Conservation (phyloP, 2,329 filamentous ascomycete species). For the Pochonia chlamydosporia region DNA sequence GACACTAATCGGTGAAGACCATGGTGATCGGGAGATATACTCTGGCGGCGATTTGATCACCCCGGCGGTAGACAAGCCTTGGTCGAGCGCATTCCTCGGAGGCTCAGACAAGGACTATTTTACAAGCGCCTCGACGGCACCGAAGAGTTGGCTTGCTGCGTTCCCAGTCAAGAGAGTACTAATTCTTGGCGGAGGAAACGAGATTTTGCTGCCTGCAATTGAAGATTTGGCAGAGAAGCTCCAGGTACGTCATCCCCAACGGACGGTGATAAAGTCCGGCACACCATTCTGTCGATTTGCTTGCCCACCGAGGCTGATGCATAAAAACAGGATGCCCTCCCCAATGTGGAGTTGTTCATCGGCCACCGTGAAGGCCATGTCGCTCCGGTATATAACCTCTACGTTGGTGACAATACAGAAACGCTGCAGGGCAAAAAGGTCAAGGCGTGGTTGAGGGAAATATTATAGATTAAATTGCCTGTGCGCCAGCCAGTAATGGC, state of each 20-base stretch:
- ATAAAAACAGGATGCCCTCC: constrained; percentile 13
- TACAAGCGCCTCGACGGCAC: constrained; percentile 13
- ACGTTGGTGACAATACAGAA: constrained; percentile 13
- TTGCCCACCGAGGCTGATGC: not conserved
- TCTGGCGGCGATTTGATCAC: constrained; percentile 14
- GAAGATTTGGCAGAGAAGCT: constrained; percentile 13
- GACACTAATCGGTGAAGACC: constrained; percentile 12
- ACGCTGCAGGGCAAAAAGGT: constrained; percentile 16
- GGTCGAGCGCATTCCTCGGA: constrained; percentile 11
- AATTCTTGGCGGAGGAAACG: constrained; percentile 12
- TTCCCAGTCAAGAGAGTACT: constrained; percentile 13
- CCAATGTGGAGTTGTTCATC: constrained; percentile 14
- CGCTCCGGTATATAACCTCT: constrained; percentile 16
- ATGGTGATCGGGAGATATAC: constrained; percentile 9
- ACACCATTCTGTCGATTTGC: no score
- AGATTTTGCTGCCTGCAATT: constrained; percentile 15
- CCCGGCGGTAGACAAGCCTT: constrained; percentile 8
- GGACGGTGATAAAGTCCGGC: no score
- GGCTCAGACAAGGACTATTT: constrained; percentile 11
- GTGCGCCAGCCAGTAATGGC: no score
- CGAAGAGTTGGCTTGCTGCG: constrained; percentile 14
- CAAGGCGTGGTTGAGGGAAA: constrained; percentile 14
- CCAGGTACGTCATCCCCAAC: constrained; percentile 8
- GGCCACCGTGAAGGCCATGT: constrained; percentile 15
- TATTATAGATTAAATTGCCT: constrained; percentile 6